A percentile compares a stretch with the other conserved stretches of the same genome.
Evolutionary conservation across 345 rosid genomes (phyloP).

Genomic region (Eucalyptus melliodora): DNA sequence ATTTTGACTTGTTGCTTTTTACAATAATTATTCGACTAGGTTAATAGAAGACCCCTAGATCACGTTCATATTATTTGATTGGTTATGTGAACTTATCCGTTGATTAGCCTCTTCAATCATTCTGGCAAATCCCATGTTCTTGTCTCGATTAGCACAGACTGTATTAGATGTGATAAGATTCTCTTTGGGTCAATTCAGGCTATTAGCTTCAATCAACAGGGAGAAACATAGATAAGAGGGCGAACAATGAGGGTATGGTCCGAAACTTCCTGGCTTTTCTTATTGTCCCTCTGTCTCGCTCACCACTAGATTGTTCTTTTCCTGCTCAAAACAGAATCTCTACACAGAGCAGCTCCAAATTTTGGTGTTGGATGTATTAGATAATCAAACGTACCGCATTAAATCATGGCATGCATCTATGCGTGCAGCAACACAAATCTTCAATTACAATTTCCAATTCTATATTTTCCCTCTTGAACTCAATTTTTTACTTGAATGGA

Average conservation of each 20-base stretch:
- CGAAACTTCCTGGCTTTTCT: background rate
- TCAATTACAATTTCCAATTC: background rate
- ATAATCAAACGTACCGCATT: background rate
- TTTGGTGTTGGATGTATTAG: background rate
- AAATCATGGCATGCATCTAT: background rate
- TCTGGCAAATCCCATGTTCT: background rate
- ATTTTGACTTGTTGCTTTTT: no score
- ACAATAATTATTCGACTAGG: no score
- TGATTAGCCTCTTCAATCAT: background rate
- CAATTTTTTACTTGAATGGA: background rate
- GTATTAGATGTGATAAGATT: background rate
- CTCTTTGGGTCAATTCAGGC: background rate
- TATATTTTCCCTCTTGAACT: background rate
- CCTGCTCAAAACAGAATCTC: background rate
- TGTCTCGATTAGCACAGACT: background rate
- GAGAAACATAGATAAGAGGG: background rate
- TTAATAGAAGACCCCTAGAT: no score
- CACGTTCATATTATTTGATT: no score
- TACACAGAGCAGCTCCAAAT: background rate
- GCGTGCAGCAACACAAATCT: background rate
- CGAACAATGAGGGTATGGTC: background rate
- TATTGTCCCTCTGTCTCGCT: background rate
- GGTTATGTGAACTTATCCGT: no score
- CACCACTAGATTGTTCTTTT: background rate
- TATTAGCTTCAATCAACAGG: background rate